These are phyloP conservation scores for Annulohypoxylon nitens DNA, from an alignment of 495 filamentous ascomycete genomes.

Conservation along the genomic window DNA sequence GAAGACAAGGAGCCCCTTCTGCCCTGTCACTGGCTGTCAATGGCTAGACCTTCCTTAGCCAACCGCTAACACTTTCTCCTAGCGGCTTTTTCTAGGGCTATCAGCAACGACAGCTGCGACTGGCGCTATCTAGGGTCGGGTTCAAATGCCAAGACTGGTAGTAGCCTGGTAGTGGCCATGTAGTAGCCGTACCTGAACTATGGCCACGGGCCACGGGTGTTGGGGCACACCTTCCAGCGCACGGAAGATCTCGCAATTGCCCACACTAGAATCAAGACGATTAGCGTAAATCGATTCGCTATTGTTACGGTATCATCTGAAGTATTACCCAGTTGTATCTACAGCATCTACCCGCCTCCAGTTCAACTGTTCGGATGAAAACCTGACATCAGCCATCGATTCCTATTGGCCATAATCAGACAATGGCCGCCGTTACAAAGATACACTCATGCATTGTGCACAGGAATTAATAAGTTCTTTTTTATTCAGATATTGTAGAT, in stretches of 20 bases:
- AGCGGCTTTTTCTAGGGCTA: neutral
- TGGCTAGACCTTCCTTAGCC: constrained; percentile 30
- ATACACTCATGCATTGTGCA: neutral
- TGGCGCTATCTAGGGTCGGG: constrained; percentile 32
- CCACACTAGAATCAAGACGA: constrained; percentile 1
- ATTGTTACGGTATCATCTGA: constrained; percentile 5
- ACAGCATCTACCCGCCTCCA: constrained; percentile 17
- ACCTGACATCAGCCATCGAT: constrained; percentile 25
- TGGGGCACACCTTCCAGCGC: neutral
- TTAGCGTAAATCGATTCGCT: constrained; percentile 20
- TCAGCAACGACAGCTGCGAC: constrained; percentile 15
- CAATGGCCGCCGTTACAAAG: neutral
- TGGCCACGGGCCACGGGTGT: neutral
- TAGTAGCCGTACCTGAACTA: constrained; percentile 16
- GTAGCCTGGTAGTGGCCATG: constrained; percentile 9
- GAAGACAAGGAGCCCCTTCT: constrained; percentile 28
- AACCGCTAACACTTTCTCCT: constrained; percentile 24
- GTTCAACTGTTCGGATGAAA: constrained; percentile 29
- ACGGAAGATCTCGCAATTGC: constrained; percentile 31
- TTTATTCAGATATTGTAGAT: neutral
- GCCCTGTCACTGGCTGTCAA: constrained; percentile 31
- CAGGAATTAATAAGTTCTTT: neutral
- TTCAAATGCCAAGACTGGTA: constrained; percentile 32
- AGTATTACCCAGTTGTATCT: neutral
- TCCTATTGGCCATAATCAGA: constrained; percentile 38